These are phyloP conservation scores for Monsonia emarginata DNA, from an alignment of 441 rosid genomes.

Conservation along the genomic window DNA sequence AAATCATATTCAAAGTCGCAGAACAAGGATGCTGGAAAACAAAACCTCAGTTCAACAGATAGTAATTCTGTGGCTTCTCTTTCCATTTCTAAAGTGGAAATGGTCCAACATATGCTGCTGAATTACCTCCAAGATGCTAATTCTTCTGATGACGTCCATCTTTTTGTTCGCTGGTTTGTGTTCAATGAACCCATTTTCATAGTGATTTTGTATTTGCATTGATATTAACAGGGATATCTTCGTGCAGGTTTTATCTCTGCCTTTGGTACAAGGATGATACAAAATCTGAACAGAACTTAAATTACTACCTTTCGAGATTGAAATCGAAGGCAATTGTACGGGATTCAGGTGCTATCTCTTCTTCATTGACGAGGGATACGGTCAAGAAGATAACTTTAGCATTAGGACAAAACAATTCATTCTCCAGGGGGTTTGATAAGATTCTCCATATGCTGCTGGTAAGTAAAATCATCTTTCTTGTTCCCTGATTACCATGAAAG, in stretches of 20 bases:
- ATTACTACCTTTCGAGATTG: conserved; percentile 64
- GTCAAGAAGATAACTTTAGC: conserved; percentile 77
- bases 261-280: conserved; percentile 92
- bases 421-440: conserved; percentile 95
- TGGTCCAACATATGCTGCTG: conserved; percentile 79
- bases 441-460: conserved; percentile 97
- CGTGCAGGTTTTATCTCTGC: conserved; percentile 87
- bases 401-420: conserved; percentile 85
- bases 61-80: conserved; percentile 35
- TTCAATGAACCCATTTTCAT: conserved; percentile 12
- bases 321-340: conserved; percentile 81
- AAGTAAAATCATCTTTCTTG: conserved; percentile 27
- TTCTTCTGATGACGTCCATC: conserved; percentile 68
- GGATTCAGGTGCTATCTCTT: conserved; percentile 53
- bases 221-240: conserved; percentile 19
- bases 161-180: conserved; percentile 83
- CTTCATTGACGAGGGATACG: conserved; percentile 57
- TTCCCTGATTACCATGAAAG: conserved; percentile 16
- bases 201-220: conserved; percentile 20
- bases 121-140: conserved; percentile 82
- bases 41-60: conserved; percentile 19
- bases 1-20: conserved; percentile 67
- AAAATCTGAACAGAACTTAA: conserved; percentile 55
- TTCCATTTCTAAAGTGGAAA: conserved; percentile 53
- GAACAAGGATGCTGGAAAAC: conserved; percentile 36